Evolutionary conservation across 1,139 yeast genomes (phyloP), one percentile per base, ranked within the genome.

Genomic region (Taphrina deformans): DNA sequence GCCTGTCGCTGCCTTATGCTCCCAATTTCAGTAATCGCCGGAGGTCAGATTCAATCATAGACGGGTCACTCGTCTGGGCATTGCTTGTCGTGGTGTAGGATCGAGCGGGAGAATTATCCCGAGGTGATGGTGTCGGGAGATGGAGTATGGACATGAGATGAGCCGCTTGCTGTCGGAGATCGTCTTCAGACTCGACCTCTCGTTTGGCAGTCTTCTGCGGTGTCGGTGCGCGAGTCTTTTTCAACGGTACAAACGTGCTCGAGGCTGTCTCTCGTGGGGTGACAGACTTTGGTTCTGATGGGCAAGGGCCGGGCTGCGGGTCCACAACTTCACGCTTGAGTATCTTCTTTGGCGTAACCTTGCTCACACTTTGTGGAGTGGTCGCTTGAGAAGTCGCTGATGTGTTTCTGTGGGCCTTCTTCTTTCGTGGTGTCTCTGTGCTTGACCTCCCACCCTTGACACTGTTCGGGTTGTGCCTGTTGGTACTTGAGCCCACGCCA

Each of bases 301-400:
- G 48, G n/a, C 48, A 27, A 5, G 26, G 48, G 12, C 21, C 48
- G n/a, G 26, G 7, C 27, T 4, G 48, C 2, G 48, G 48, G 26
- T 44, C 48, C 27, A 24, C 27, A 2, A 51, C 41, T 16, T 58
- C 62, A 16, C 62, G 53, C 63, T 50, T 48, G 48, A 59, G 27
- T 7, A 59, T 59, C 56, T 21, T 50, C 41, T 59, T 59, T 10
- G 63, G 63, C 10, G 53, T 31, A 23, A 50, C 21, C 26, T 38
- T 38, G 26, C 24, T 21, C 38, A 45, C 53, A 12, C 21, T 31
- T n/a, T 31, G 24, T 46, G 51, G 40, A n/a, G 31, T 29, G n/a
- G 33, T 23, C 12, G 14, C 12, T 10, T 35, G 45, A 10, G 48
- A 18, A 5, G 38, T 45, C 12, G 35, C 3, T 21, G 53, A 2